Evolutionary conservation across 2,329 filamentous ascomycete species (phyloP), one percentile per base, ranked within the genome.

Genomic region (Diaporthe australafricana): DNA sequence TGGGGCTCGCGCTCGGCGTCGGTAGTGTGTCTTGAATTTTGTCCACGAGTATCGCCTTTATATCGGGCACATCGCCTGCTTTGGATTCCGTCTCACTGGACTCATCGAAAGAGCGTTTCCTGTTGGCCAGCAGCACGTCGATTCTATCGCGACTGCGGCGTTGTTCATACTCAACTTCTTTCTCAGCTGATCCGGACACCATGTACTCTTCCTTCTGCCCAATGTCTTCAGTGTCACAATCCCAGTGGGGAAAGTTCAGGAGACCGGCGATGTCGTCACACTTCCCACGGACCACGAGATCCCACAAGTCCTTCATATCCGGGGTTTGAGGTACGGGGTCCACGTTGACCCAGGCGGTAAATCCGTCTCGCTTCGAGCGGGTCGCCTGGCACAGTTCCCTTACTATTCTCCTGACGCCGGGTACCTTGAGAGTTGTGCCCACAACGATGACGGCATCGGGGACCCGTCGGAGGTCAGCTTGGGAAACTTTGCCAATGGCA

Each of bases 391-490:
- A 98, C 88, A 98, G 90, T 81, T 98, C 95, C 80, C 93, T 93
- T 72, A 96, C 95, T 71, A 99, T 92, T 68, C 95, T 90, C 73
- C 94, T 91, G 53, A 98, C 95, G 11, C 96, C 96, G 0, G 96
- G 96, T 63, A 99, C 95, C 80, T 98, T 98, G 77, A 99, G 85
- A 72, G 94, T 98, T 2, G 96, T 99, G 67, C 96, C 96, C 11
- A 98, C 96, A 35, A 99, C 96, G 76, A 99, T 91, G 32, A 99
- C 89, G 22, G 95, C 95, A 80, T 98, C 96, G 0, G 96, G 96
- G 47, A 95, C 89, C 52, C 92, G 89, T 73, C 94, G 93, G 72
- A 98, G 85, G 80, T 99, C 96, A 5, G 95, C 92, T 75, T 91
- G 91, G 66, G 95, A 94, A 50, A 98, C 95, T 27, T 94, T 94